These are phyloP conservation scores for Agroathelia rolfsii DNA, from an alignment of 1,284 basidiomycete genomes.

Conservation along the genomic window DNA sequence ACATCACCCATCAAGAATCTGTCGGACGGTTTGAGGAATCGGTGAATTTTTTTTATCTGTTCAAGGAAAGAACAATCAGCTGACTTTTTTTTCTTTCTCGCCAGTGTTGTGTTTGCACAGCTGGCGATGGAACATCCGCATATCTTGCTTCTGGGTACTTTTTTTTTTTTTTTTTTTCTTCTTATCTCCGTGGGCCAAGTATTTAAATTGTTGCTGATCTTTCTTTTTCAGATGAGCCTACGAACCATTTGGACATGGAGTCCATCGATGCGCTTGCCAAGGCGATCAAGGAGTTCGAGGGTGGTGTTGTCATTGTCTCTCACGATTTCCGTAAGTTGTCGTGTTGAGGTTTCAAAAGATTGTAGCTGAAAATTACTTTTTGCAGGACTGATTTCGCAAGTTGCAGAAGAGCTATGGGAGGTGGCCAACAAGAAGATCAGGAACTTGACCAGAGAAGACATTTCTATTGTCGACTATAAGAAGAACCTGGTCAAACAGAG, in stretches of 20 bases:
- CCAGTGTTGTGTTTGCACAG: constrained; percentile 87
- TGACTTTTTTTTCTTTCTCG: constrained; percentile 11
- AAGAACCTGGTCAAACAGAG: constrained; percentile 64
- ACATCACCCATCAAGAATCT: constrained; percentile 86
- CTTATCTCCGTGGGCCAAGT: too few relatives aligned
- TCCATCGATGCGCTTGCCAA: constrained; percentile 92
- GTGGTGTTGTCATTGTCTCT: constrained; percentile 95
- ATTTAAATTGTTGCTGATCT: too few relatives aligned
- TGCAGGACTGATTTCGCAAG: constrained; percentile 87
- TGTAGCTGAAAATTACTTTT: too few relatives aligned
- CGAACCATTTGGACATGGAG: constrained; percentile 90
- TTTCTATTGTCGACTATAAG: constrained; percentile 89
- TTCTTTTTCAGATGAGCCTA: constrained; percentile 67
- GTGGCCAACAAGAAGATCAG: constrained; percentile 91
- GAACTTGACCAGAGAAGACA: constrained; percentile 85
- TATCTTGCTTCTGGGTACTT: constrained; percentile 70
- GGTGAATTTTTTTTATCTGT: constrained; percentile 34
- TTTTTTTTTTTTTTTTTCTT: constrained; percentile 9
- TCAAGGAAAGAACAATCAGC: constrained; percentile 5
- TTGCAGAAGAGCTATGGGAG: constrained; percentile 97
- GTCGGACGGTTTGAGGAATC: constrained; percentile 94
- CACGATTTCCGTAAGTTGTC: constrained; percentile 88
- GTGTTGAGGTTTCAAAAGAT: constrained; percentile 5
- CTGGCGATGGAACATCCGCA: constrained; percentile 92
- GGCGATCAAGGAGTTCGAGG: constrained; percentile 95